A percentile compares a stretch with the other conserved stretches of the same genome.
Evolutionary conservation across 2,329 filamentous ascomycete genomes (phyloP).

Genomic region (Alternaria sp.): DNA sequence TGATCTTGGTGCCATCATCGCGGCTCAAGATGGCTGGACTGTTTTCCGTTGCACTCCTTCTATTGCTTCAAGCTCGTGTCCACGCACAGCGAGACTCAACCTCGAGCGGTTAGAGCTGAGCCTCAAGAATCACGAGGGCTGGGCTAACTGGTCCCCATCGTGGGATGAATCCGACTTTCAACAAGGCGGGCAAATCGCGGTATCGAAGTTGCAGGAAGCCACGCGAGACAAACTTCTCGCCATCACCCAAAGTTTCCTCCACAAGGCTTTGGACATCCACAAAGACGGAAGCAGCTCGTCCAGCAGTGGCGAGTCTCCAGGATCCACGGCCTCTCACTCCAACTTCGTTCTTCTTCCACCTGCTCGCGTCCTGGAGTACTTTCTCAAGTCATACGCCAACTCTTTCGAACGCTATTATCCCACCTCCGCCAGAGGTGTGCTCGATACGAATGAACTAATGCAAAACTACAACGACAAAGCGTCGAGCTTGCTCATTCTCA

Average conservation of each 20-base stretch:
- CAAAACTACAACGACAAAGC: slow-evolving; percentile 67
- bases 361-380: slow-evolving; percentile 70
- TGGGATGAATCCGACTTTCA: slow-evolving; percentile 58
- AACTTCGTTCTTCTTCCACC: slow-evolving; percentile 72
- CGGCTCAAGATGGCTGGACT: slow-evolving; percentile 60
- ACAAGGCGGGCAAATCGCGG: slow-evolving; percentile 54
- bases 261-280: slow-evolving; percentile 74
- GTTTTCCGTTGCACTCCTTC: slow-evolving; percentile 60
- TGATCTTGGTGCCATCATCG: slow-evolving; percentile 57
- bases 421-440: slow-evolving; percentile 63
- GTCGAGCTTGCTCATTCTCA: slow-evolving; percentile 68
- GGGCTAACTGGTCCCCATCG: slow-evolving; percentile 59
- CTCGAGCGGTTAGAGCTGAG: slow-evolving; percentile 60
- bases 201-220: slow-evolving; percentile 58
- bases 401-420: slow-evolving; percentile 72
- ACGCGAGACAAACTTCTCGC: slow-evolving; percentile 74
- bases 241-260: slow-evolving; percentile 72
- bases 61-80: slow-evolving; percentile 57
- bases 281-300: slow-evolving; percentile 56
- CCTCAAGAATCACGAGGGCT: slow-evolving; percentile 58
- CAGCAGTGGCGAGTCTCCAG: slow-evolving; percentile 54
- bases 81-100: slow-evolving; percentile 58
- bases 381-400: slow-evolving; percentile 70
- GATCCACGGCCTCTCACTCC: slow-evolving; percentile 57
- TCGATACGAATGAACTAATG: slow-evolving; percentile 73